Base-by-base conservation (phyloP, 129 eudicot genomes). In the Ambrosia artemisiifolia region DNA sequence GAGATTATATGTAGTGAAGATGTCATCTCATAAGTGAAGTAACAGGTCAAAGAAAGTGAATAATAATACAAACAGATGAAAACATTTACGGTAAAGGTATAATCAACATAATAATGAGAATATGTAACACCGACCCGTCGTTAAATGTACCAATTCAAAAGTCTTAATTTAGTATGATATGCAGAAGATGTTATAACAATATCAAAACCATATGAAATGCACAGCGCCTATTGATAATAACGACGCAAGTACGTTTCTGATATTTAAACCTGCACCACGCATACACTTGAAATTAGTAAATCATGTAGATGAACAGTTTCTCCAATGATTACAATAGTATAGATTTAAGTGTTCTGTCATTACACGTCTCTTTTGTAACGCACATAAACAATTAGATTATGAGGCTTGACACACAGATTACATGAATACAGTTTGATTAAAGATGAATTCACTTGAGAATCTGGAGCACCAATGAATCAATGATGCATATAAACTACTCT, bases 1-100 rank as follows among this genome's bases (percentile, higher is more conserved):
- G n/a, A 74, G 54, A 73, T 59, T 14, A 69, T 61, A 75, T 34
- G 4, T 63, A 73, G 11, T 33, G 66, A 61, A 61, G 44, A 14
- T 61, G 66, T 6, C 44, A 57, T 57, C 38, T 57, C 38, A n/a
- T 61, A 61, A 33, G 66, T 61, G 66, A 61, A 32, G 4, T 11
- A 13, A 16, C 65, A 24, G 36, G 36, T 56, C 13, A 57, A 11
- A 11, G 14, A 28, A 57, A 24, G 36, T 30, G 35, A 14, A 24
- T 11, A 24, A 24, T 24, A 57, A 1, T 28, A 28, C 14, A 12
- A 57, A 57, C 64, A 57, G 10, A 57, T 28, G 36, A 56, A 56
- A 30, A 59, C 19, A 12, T 28, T 11, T 9, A 34, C 33, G 13
- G 67, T 34, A 62, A 62, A 35, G 47, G 14, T 12, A 11, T 59